phyloP scores from a whole-genome alignment of 371 early-diverging fungal genomes.

The Mucor mucedo region DNA sequence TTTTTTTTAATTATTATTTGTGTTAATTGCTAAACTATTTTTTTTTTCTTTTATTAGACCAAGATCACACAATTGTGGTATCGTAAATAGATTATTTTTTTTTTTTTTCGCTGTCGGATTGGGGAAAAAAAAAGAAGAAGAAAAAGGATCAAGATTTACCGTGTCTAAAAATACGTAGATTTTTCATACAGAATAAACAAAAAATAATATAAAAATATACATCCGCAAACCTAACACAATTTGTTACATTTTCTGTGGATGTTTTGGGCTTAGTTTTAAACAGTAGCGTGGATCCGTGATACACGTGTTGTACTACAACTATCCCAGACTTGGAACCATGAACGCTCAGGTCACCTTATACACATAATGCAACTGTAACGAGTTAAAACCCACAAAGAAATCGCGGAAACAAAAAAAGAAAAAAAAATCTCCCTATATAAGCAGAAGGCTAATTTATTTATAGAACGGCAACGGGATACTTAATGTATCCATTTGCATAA shows the following conservation, averaged over 20 bases:
- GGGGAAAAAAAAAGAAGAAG: constrained; percentile 10
- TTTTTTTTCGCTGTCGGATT: not conserved
- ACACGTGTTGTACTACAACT: too few species aligned
- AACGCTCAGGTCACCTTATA: too few species aligned
- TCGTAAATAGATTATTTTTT: constrained; percentile 46
- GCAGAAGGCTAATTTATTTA: not conserved
- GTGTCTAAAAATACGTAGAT: constrained; percentile 1
- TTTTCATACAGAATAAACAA: not conserved
- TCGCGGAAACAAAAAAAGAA: not conserved
- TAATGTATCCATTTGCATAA: not conserved
- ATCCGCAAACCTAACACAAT: not conserved
- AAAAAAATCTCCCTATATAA: not conserved
- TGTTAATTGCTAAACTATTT: not conserved
- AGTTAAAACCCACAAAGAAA: too few species aligned
- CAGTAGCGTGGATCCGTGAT: too few species aligned
- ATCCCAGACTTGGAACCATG: too few species aligned
- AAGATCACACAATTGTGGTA: constrained; percentile 66
- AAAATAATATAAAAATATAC: constrained; percentile 10
- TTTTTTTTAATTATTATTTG: not conserved
- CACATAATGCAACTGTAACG: too few species aligned
- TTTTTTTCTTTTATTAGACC: constrained; percentile 29
- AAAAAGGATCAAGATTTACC: not conserved
- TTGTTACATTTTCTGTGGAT: not conserved
- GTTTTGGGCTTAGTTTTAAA: too few species aligned
- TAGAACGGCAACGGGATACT: not conserved